phyloP scores from a whole-genome alignment of 2,329 filamentous ascomycete species.

The Sordariomycetes sp. region DNA sequence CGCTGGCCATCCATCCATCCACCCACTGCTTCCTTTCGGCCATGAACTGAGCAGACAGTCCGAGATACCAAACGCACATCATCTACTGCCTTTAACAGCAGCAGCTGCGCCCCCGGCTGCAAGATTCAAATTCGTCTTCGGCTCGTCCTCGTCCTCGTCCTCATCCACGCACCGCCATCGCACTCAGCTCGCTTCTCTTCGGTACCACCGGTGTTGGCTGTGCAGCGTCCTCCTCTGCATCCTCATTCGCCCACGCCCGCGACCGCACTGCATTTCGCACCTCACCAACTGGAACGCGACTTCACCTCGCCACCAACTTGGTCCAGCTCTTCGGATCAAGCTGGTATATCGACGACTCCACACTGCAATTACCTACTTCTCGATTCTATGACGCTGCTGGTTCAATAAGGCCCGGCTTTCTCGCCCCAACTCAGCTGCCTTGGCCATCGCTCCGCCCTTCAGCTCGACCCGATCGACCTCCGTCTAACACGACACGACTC shows the following conservation, averaged over 20 bases:
- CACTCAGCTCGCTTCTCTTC: background rate
- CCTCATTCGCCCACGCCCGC: conserved; percentile 3
- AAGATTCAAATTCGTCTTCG: no score
- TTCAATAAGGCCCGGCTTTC: conserved; percentile 12
- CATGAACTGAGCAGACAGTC: no score
- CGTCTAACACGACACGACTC: background rate
- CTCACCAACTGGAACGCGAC: conserved; percentile 12
- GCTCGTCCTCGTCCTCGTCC: background rate
- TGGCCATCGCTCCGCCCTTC: conserved; percentile 12
- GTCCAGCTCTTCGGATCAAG: conserved; percentile 1
- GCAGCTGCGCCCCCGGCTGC: no score
- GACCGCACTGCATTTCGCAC: conserved; percentile 3
- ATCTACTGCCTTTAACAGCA: no score
- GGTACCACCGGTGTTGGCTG: background rate
- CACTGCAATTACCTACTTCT: background rate
- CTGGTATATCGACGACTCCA: background rate
- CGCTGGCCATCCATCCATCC: no score
- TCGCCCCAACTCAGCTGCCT: conserved; percentile 14
- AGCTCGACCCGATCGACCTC: conserved; percentile 9
- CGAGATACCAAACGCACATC: no score
- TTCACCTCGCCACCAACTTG: conserved; percentile 13
- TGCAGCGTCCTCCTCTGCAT: conserved; percentile 1
- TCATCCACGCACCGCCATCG: background rate
- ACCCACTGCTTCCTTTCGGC: no score
- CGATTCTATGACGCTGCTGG: conserved; percentile 13